Percentiles rank a stretch among this genome's conserved stretches.
Evolutionary conservation across 2,329 filamentous ascomycete species (phyloP).

Genomic region (Colletotrichum liriopes): DNA sequence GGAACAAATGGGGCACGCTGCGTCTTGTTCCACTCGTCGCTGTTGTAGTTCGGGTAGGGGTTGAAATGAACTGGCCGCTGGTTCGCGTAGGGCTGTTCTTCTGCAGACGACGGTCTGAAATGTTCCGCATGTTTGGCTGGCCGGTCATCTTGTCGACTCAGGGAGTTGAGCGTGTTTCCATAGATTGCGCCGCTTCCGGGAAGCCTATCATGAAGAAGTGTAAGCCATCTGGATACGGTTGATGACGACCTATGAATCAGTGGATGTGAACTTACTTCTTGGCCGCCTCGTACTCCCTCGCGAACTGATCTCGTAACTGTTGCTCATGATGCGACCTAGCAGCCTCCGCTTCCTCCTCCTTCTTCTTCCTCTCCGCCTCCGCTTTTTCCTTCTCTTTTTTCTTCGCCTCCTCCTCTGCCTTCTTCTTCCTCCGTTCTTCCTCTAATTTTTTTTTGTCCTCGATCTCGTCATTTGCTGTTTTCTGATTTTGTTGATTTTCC

Average conservation of each 20-base stretch:
- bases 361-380: slow-evolving; percentile 14
- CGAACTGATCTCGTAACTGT: slow-evolving; percentile 50
- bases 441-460: no score
- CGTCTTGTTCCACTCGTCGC: slow-evolving; percentile 68
- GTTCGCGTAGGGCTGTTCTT: slow-evolving; percentile 54
- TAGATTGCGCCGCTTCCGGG: slow-evolving; percentile 67
- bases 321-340: slow-evolving; percentile 48
- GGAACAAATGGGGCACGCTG: slow-evolving; percentile 72
- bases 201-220: slow-evolving; percentile 50
- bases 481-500: neutral
- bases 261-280: slow-evolving; percentile 55
- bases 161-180: slow-evolving; percentile 67
- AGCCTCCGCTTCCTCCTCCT: slow-evolving; percentile 24
- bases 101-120: slow-evolving; percentile 25
- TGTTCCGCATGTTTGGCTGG: slow-evolving; percentile 48
- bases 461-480: neutral
- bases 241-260: neutral
- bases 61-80: slow-evolving; percentile 71
- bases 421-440: neutral
- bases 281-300: slow-evolving; percentile 54
- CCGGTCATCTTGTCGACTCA: slow-evolving; percentile 59
- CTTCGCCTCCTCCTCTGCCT: neutral
- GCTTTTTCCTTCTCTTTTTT: no score
- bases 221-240: neutral
- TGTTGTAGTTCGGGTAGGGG: slow-evolving; percentile 81